Percentiles rank a stretch among this genome's conserved stretches.
Conservation (phyloP, 441 rosid species). For the Croton laevigatus region DNA sequence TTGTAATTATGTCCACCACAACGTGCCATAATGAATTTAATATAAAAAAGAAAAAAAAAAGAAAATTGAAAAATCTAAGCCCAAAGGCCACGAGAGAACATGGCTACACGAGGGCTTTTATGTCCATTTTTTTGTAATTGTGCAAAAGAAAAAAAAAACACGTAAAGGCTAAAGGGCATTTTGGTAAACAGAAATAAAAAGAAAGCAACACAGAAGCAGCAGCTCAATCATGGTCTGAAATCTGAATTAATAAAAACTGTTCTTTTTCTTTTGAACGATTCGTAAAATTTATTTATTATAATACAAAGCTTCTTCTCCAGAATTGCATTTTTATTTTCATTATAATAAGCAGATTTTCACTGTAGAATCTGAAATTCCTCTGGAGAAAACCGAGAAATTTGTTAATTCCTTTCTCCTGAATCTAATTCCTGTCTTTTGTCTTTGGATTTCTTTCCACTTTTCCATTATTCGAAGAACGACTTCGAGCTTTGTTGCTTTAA, state of each 20-base stretch:
- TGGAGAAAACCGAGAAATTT: neutral
- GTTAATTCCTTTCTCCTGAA: neutral
- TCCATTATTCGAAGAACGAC: neutral
- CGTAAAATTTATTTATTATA: no score
- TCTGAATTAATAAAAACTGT: conserved; percentile 18
- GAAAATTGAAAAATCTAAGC: neutral
- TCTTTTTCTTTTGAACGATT: neutral
- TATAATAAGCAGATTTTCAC: neutral
- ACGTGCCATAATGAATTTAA: neutral
- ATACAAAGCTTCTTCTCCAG: neutral
- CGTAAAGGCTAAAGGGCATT: conserved; percentile 21
- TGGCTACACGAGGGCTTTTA: neutral
- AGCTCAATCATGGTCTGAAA: conserved; percentile 26
- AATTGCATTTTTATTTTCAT: no score
- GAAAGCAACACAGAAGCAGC: neutral
- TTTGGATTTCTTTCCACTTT: conserved; percentile 12
- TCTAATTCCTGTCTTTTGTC: conserved; percentile 9
- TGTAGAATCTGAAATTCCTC: conserved; percentile 1
- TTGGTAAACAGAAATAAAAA: conserved; percentile 13
- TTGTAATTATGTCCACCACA: conserved; percentile 16
- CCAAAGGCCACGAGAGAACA: neutral
- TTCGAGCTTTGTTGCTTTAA: neutral
- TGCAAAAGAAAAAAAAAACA: neutral
- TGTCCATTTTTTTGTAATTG: conserved; percentile 5
- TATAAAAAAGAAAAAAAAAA: neutral